Evolutionary conservation across 2,329 filamentous ascomycete species (phyloP).

Genomic region (Nigrospora sphaerica): DNA sequence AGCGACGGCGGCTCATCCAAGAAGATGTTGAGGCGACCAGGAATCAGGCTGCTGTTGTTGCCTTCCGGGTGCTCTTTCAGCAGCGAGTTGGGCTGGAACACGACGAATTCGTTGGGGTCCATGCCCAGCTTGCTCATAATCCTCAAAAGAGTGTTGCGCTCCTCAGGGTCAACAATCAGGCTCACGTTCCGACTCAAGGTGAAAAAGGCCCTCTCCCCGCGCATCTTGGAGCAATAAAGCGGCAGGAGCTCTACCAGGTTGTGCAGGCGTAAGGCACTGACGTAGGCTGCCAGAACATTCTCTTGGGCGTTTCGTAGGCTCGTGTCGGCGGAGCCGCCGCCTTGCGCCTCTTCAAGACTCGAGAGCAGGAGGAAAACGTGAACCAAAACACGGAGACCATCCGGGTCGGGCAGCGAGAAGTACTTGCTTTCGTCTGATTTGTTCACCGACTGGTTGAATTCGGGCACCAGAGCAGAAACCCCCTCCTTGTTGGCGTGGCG

Average conservation of each 20-base stretch:
- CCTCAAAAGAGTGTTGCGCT: conserved; percentile 61
- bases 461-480: conserved; percentile 35
- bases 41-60: conserved; percentile 28
- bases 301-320: conserved; percentile 49
- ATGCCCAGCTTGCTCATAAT: conserved; percentile 72
- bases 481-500: conserved; percentile 37
- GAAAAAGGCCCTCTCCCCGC: conserved; percentile 55
- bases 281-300: conserved; percentile 74
- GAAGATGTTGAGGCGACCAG: conserved; percentile 43
- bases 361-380: conserved; percentile 62
- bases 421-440: conserved; percentile 37
- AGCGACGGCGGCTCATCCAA: conserved; percentile 42
- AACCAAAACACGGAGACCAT: conserved; percentile 60
- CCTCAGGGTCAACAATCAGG: conserved; percentile 57
- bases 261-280: conserved; percentile 67
- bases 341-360: conserved; percentile 53
- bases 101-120: conserved; percentile 66
- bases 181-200: conserved; percentile 73
- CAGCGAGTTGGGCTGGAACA: conserved; percentile 53
- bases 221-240: conserved; percentile 77
- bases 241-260: conserved; percentile 75
- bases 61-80: conserved; percentile 37
- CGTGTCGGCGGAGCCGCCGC: conserved; percentile 28
- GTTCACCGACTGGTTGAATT: conserved; percentile 23
- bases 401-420: conserved; percentile 49